Evolutionary conservation across 2,329 filamentous ascomycete species (phyloP).

Genomic region (Scolecobasidium constrictum): DNA sequence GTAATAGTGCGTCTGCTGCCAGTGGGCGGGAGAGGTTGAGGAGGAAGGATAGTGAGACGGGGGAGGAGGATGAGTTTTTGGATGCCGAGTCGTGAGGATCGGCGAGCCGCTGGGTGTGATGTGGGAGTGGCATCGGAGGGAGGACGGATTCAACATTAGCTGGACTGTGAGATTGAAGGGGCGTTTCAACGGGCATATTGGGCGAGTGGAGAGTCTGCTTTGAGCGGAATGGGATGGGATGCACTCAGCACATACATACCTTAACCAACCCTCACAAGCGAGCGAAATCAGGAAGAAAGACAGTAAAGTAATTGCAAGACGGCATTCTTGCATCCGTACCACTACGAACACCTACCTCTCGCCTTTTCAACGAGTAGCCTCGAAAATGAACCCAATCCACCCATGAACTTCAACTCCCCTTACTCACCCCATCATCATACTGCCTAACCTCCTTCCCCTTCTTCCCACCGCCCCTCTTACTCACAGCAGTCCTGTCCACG

Average conservation of each 20-base stretch:
- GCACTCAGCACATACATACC: no score
- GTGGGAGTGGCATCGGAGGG: no score
- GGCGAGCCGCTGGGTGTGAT: no score
- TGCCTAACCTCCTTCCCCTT: neutral
- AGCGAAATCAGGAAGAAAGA: neutral
- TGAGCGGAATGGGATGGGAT: no score
- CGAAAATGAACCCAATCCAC: neutral
- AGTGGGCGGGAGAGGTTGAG: slow-evolving; percentile 16
- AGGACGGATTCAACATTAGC: no score
- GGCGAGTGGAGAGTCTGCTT: no score
- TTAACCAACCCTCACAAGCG: no score
- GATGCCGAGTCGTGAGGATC: slow-evolving; percentile 34
- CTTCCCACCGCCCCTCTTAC: neutral
- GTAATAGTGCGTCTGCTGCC: slow-evolving; percentile 11
- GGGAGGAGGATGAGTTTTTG: slow-evolving; percentile 35
- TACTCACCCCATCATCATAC: neutral
- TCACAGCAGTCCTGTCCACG: neutral
- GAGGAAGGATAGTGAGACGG: slow-evolving; percentile 30
- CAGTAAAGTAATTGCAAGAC: neutral
- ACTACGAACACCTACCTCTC: neutral
- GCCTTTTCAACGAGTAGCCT: neutral
- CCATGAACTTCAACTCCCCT: neutral
- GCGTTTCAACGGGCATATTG: no score
- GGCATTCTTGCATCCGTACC: neutral
- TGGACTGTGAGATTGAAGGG: no score